Base-by-base conservation (phyloP, 2,329 filamentous ascomycete species). In the Camptophora hylomeconis region DNA sequence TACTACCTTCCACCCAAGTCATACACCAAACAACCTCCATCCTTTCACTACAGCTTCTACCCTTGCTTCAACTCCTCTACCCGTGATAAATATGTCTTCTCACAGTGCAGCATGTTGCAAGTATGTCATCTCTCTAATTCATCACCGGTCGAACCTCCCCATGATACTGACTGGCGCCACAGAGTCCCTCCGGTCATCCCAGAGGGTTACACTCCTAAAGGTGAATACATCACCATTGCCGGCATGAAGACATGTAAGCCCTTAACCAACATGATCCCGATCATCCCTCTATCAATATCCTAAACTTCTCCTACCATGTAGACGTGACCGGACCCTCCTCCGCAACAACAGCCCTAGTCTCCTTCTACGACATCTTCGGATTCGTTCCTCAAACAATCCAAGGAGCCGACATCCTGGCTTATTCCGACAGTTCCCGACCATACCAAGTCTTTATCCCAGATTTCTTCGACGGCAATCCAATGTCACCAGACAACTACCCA, bases 391-490 rank as follows among this genome's bases (percentile, higher is more conserved):
- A 75, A 46, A 75, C 69, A 7, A 42, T 74, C 11, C 71, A 75
- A 45, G 71, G 71, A 24, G 69, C 70, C 38, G 71, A 75, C 41
- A 74, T 75, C 44, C 63, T 75, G 22, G 66, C 71, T 16, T 54
- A 58, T 41, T 58, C 63, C 18, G 63, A 75, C 65, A 78, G 80
- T 72, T 55, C 69, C 60, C 52, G 63, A 35, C 72, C 80, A 48
- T 89, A 92, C 63, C 75, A 74, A 44, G 80, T 93, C 42, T 84
- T 86, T 57, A 86, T 94, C 39, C 86, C 86, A 16, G 86, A 94
- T 58, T 87, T 81, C 67, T 92, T 93, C 61, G 69, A 80, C 36
- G 84, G 81, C 51, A 65, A 70, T 41, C 78, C 81, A 19, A n/a
- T n/a, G n/a, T n/a, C 69, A 41, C 69, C 74, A 44, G 58, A 57